Percentiles rank a stretch among this genome's conserved stretches.
phyloP scores from a whole-genome alignment of 2,329 filamentous ascomycete genomes.

The Fusarium camptoceras region DNA sequence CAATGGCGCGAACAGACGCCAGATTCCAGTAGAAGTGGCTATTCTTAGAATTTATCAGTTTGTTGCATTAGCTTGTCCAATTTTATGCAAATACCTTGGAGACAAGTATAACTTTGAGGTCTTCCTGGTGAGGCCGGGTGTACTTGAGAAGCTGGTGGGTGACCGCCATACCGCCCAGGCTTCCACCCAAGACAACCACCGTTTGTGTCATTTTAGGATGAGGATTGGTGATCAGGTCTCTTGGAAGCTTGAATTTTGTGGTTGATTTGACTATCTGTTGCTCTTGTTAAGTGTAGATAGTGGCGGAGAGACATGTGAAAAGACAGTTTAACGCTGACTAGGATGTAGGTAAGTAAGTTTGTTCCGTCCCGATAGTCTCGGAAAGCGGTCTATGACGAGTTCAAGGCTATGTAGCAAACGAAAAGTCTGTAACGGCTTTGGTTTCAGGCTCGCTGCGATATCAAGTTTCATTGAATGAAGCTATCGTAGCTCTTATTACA shows the following conservation, averaged over 20 bases:
- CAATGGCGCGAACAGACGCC: conserved; percentile 66
- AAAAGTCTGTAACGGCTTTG: conserved; percentile 3
- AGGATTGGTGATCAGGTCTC: background rate
- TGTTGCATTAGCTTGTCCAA: background rate
- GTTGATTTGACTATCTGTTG: background rate
- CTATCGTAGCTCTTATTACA: conserved; percentile 1
- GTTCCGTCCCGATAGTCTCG: conserved; percentile 21
- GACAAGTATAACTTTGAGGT: conserved; percentile 66
- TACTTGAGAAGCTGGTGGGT: conserved; percentile 68
- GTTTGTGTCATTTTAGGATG: conserved; percentile 59
- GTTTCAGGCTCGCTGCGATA: conserved; percentile 13
- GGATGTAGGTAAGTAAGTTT: conserved; percentile 1
- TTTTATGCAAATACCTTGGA: conserved; percentile 58
- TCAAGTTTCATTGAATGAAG: background rate
- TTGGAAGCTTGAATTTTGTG: background rate
- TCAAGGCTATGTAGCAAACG: conserved; percentile 19
- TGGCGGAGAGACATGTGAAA: conserved; percentile 5
- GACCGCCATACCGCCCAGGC: conserved; percentile 64
- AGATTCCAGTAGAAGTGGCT: conserved; percentile 71
- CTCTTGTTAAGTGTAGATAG: background rate
- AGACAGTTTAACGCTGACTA: conserved; percentile 7
- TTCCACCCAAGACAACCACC: conserved; percentile 66
- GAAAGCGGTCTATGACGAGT: conserved; percentile 37
- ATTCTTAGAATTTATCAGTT: conserved; percentile 53
- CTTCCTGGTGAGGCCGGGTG: conserved; percentile 56